Evolutionary conservation across 306 rosid genomes (phyloP), one percentile per base, ranked within the genome.

Genomic region (Crataegus laevigata): DNA sequence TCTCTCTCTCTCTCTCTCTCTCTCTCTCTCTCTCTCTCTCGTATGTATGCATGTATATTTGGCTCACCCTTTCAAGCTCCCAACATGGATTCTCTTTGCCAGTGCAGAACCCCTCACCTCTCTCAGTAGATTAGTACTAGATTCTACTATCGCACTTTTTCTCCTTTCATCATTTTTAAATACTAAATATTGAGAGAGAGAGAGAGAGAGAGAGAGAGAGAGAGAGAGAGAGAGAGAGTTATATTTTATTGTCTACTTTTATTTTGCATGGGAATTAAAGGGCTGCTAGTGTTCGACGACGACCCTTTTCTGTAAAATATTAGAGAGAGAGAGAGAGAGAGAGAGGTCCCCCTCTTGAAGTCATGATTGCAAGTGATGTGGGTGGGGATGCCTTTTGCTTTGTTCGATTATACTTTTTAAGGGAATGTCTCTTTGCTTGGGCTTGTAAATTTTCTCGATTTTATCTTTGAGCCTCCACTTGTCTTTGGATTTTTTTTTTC

Each of bases 51-150:
- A 54, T 54, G 22, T 55, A n/a, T 21, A 55, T 55, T 82, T 82
- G 94, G 96, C 94, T 85, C 96, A 45, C 68, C 94, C 88, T 92
- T 92, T 86, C 78, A 87, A 90, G 96, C 86, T 90, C 83, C 86
- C 87, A 87, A 87, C 87, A 86, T 82, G 86, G 92, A 93, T 90
- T 90, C 98, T 85, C 89, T 83, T 78, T 87, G 89, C 75, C 83
- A 81, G 80, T 74, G 73, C 80, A 77, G 82, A 88, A 74, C 90
- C 88, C 91, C 60, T 87, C 96, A 85, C 97, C 84, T 85, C 88
- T 81, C 83, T 90, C 94, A 78, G 90, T 89, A 86, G 86, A 90
- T 86, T 36, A 78, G 89, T 88, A 90, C 88, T 80, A 84, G 87
- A 84, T 85, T 90, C 87, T 92, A 67, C 87, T 83, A 83, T 82